phyloP scores from a whole-genome alignment of 2,329 filamentous ascomycete genomes.

The Ophiosphaerella korrae region DNA sequence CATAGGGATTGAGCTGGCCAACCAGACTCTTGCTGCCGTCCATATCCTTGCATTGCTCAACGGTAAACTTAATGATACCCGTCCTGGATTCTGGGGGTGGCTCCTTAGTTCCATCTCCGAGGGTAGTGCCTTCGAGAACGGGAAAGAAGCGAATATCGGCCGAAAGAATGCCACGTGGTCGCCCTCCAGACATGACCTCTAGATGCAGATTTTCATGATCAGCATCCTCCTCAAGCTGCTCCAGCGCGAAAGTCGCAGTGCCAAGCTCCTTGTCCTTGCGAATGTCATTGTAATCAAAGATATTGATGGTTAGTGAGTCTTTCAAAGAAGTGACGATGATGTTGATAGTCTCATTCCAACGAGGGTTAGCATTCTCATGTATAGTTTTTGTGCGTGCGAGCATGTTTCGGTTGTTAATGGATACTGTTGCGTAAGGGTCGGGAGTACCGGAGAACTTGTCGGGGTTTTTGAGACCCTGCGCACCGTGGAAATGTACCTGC shows the following conservation, averaged over 20 bases:
- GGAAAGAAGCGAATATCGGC: slow-evolving; percentile 95
- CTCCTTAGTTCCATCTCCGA: slow-evolving; percentile 76
- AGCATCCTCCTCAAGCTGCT: slow-evolving; percentile 75
- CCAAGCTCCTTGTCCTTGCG: slow-evolving; percentile 97
- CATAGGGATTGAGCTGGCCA: slow-evolving; percentile 90
- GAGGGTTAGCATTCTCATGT: slow-evolving; percentile 81
- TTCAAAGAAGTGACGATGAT: slow-evolving; percentile 91
- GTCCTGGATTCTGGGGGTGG: slow-evolving; percentile 89
- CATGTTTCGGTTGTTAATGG: slow-evolving; percentile 79
- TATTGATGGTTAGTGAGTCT: slow-evolving; percentile 80
- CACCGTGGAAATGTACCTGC: slow-evolving; percentile 88
- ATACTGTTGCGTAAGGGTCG: slow-evolving; percentile 86
- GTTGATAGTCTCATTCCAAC: slow-evolving; percentile 97
- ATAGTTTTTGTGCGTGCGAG: slow-evolving; percentile 89
- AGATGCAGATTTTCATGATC: slow-evolving; percentile 84
- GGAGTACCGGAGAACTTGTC: slow-evolving; percentile 92
- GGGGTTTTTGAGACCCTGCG: slow-evolving; percentile 89
- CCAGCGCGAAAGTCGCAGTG: slow-evolving; percentile 80
- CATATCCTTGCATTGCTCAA: slow-evolving; percentile 95
- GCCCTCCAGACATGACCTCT: slow-evolving; percentile 83
- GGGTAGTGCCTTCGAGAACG: slow-evolving; percentile 73
- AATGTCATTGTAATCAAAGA: slow-evolving; percentile 94
- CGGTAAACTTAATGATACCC: slow-evolving; percentile 89
- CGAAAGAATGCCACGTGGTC: slow-evolving; percentile 77
- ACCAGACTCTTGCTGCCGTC: slow-evolving; percentile 91